Evolutionary conservation across 768 basidiomycete species (phyloP).

Genomic region (Suillus placidus): DNA sequence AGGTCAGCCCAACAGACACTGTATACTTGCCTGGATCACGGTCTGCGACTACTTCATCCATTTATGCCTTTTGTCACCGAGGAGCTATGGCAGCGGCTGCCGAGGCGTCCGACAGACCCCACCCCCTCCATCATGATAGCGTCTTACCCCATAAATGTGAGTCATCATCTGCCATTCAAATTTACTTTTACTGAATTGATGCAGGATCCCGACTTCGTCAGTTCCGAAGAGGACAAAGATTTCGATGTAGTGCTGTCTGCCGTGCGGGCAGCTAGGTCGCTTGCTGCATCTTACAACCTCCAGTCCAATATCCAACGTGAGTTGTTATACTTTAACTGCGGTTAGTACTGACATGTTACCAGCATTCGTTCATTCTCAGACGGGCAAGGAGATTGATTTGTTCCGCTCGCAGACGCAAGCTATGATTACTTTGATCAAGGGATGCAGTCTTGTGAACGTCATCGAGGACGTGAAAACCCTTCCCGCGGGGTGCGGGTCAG

Average conservation of each 20-base stretch:
- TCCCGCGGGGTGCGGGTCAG: conserved; percentile 86
- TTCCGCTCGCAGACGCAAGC: conserved; percentile 76
- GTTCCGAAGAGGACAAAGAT: conserved; percentile 73
- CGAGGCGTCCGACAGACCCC: conserved; percentile 77
- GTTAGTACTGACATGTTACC: conserved; percentile 11
- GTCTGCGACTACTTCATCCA: conserved; percentile 88
- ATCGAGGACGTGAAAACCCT: conserved; percentile 58
- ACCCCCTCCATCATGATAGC: conserved; percentile 91
- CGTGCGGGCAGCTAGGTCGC: conserved; percentile 77
- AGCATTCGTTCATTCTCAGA: conserved; percentile 82
- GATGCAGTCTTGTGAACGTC: conserved; percentile 76
- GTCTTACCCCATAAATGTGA: conserved; percentile 75
- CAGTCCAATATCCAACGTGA: conserved; percentile 82
- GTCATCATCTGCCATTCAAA: conserved; percentile 31
- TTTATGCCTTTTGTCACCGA: conserved; percentile 99
- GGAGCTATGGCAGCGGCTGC: conserved; percentile 96
- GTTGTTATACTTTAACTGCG: conserved; percentile 22
- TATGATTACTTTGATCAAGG: conserved; percentile 83
- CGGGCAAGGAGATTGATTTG: conserved; percentile 60
- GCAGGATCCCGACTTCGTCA: conserved; percentile 65
- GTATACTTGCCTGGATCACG: conserved; percentile 91
- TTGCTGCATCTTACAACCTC: conserved; percentile 88
- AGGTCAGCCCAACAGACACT: conserved; percentile 93
- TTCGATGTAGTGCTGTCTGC: conserved; percentile 87
- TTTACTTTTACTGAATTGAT: neutral